Conservation (phyloP, 208 protist genomes). For the Plasmodiophora brassicae region DNA sequence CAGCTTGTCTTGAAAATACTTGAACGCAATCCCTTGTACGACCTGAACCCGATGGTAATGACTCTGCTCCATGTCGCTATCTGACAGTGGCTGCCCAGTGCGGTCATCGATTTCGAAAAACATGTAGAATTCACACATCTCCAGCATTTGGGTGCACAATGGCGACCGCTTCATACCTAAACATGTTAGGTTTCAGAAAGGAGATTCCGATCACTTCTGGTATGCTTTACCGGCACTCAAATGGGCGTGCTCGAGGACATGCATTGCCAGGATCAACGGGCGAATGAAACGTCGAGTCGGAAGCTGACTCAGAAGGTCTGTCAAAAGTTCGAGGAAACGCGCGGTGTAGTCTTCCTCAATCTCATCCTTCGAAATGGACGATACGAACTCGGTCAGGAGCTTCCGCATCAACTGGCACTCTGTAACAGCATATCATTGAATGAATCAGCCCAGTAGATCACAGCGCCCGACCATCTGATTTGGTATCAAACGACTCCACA, state of each 20-base stretch:
- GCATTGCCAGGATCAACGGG: constrained; percentile 62
- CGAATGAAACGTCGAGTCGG: constrained; percentile 73
- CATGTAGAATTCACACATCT: constrained; percentile 64
- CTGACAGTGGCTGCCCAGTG: constrained; percentile 61
- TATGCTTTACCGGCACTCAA: background rate
- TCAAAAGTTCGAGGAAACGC: constrained; percentile 71
- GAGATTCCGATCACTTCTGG: too few relatives aligned
- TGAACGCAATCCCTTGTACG: constrained; percentile 64
- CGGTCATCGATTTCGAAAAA: constrained; percentile 72
- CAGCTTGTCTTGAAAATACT: constrained; percentile 34
- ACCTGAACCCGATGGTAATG: constrained; percentile 49
- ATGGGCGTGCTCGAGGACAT: constrained; percentile 54
- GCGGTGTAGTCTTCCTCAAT: background rate
- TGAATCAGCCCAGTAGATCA: background rate
- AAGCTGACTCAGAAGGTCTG: constrained; percentile 71
- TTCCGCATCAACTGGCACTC: background rate
- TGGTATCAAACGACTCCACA: constrained; percentile 23
- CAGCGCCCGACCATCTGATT: constrained; percentile 26
- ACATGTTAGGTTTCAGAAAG: too few relatives aligned
- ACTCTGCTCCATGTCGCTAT: constrained; percentile 45
- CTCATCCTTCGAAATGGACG: background rate
- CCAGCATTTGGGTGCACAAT: constrained; percentile 63
- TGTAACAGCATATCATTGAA: background rate
- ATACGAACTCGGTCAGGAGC: background rate
- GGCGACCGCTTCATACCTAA: background rate